Conservation (phyloP, 164 flowering plant species). For the Vitis vinifera region DNA sequence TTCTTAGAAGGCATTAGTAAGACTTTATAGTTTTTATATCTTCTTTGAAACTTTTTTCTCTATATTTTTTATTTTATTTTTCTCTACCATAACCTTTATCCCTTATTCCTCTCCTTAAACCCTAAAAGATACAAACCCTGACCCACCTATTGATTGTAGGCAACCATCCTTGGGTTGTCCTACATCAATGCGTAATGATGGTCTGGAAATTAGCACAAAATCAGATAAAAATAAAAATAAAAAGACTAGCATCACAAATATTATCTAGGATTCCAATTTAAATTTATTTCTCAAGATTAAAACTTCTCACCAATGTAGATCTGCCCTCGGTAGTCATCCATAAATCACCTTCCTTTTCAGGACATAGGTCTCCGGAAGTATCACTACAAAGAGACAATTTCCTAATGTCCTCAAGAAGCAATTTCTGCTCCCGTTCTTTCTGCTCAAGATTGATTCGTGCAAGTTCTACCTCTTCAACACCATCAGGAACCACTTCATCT, state of each 20-base stretch:
- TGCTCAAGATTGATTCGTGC: constrained; percentile 85
- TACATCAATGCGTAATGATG: no score
- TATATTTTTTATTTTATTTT: no score
- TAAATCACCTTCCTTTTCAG: constrained; percentile 55
- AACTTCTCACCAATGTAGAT: constrained; percentile 61
- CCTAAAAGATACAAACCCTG: no score
- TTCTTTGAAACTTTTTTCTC: no score
- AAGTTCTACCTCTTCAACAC: constrained; percentile 97
- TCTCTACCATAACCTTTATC: no score
- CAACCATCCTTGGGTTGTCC: no score
- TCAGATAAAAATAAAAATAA: neutral
- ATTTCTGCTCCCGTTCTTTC: constrained; percentile 66
- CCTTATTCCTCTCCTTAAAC: no score
- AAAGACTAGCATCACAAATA: constrained; percentile 5
- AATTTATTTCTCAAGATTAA: constrained; percentile 12
- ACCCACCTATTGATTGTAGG: no score
- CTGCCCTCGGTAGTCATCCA: constrained; percentile 83
- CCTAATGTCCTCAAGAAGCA: constrained; percentile 77
- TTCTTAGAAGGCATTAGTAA: no score
- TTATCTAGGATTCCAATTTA: neutral
- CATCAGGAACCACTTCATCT: constrained; percentile 98
- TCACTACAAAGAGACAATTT: constrained; percentile 56
- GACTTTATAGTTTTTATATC: no score
- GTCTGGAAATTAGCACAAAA: neutral
- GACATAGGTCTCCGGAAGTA: constrained; percentile 36